Percentiles rank a stretch among this genome's conserved stretches.
phyloP scores from a whole-genome alignment of 495 filamentous ascomycete species.

The Hypomontagnella monticulosa region DNA sequence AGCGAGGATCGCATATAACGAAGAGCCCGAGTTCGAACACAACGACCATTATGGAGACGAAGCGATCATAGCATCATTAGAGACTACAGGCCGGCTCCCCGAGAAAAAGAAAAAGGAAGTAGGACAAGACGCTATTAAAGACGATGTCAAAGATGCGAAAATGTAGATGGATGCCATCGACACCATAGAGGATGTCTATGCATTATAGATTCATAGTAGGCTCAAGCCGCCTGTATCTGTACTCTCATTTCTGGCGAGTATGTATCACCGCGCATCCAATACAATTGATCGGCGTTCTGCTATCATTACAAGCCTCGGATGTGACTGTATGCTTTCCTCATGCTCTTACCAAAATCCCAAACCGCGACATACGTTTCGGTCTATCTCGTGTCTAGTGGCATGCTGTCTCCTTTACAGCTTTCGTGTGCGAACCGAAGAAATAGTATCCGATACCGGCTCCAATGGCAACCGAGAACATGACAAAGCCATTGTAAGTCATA shows the following conservation, averaged over 20 bases:
- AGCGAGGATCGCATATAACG: constrained; percentile 80
- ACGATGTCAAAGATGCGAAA: constrained; percentile 67
- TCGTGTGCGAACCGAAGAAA: constrained; percentile 74
- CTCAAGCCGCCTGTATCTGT: constrained; percentile 37
- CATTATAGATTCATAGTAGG: constrained; percentile 36
- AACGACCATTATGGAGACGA: constrained; percentile 85
- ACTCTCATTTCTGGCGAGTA: constrained; percentile 2
- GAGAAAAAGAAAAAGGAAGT: constrained; percentile 60
- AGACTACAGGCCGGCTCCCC: constrained; percentile 67
- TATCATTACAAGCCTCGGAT: not conserved
- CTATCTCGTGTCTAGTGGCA: constrained; percentile 72
- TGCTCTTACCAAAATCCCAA: not conserved
- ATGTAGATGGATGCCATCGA: constrained; percentile 48
- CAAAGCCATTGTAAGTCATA: constrained; percentile 99
- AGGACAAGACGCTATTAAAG: constrained; percentile 65
- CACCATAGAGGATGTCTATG: constrained; percentile 10
- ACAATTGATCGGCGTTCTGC: not conserved
- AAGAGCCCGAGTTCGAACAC: constrained; percentile 84
- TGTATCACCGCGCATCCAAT: not conserved
- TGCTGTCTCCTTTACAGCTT: constrained; percentile 81
- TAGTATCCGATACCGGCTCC: constrained; percentile 92
- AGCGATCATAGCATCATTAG: constrained; percentile 70
- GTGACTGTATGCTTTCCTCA: not conserved
- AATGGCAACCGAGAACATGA: constrained; percentile 91
- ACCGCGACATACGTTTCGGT: not conserved